These are phyloP conservation scores for Ceratocystis smalleyi DNA, from an alignment of 2,329 filamentous ascomycete species.

Conservation along the genomic window DNA sequence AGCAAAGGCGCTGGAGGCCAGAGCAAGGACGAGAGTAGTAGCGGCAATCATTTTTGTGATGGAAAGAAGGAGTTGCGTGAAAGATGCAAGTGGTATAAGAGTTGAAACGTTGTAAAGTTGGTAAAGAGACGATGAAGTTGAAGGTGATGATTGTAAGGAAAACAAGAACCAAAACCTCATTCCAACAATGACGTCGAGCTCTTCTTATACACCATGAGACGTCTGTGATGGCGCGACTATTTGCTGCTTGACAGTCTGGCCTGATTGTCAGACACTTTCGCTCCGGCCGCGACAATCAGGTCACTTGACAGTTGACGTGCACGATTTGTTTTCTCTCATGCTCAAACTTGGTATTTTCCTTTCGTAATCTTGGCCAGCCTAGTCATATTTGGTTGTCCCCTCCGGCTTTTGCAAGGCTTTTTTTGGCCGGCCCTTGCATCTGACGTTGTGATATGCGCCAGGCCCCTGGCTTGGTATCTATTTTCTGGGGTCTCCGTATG, in stretches of 20 bases:
- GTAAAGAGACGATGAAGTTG: background rate
- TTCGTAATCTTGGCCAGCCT: background rate
- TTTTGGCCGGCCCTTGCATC: background rate
- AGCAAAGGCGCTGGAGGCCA: slow-evolving; percentile 6
- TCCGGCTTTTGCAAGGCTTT: background rate
- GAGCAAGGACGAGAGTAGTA: slow-evolving; percentile 2
- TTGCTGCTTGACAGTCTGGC: background rate
- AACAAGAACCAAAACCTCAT: background rate
- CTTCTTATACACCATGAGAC: background rate
- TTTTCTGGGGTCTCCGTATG: background rate
- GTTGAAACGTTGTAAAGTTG: background rate
- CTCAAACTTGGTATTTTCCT: background rate
- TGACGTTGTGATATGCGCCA: background rate
- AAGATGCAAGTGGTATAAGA: background rate
- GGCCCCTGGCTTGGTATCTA: background rate
- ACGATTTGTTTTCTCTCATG: background rate
- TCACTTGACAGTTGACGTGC: background rate
- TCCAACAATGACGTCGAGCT: background rate
- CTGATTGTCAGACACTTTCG: background rate
- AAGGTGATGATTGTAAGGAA: background rate
- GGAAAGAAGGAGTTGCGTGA: background rate
- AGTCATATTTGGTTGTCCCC: background rate
- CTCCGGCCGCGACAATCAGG: background rate
- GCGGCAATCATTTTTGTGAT: background rate
- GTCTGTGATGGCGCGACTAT: background rate